A percentile compares a stretch with the other conserved stretches of the same genome.
These are phyloP conservation scores for Arabidopsis suecica DNA, from an alignment of 345 rosid species.

Conservation along the genomic window DNA sequence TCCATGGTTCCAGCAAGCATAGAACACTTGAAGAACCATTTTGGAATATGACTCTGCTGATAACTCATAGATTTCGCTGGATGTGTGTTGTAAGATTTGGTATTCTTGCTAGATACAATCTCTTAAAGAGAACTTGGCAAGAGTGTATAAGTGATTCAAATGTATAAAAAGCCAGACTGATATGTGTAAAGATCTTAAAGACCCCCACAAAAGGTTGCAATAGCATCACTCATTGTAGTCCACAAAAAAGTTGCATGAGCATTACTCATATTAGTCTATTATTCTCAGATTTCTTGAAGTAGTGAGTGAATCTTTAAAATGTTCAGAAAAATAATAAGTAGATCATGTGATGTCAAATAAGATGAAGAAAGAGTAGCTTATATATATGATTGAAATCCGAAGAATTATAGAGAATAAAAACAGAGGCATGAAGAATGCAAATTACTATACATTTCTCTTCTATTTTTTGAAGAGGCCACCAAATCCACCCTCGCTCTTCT, in stretches of 20 bases:
- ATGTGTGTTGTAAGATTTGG: constrained; percentile 35
- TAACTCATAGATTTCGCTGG: constrained; percentile 16
- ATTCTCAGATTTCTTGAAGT: constrained; percentile 3
- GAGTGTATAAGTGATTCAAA: constrained; percentile 32
- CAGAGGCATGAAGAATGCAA: constrained; percentile 21
- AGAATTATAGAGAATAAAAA: constrained; percentile 24
- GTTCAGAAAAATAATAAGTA: not conserved
- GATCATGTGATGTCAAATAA: constrained; percentile 26
- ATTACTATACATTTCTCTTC: constrained; percentile 8
- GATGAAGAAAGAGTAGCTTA: constrained; percentile 32
- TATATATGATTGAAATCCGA: constrained; percentile 29
- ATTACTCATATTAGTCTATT: constrained; percentile 5
- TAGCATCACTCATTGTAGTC: not conserved
- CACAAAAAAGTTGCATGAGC: not conserved
- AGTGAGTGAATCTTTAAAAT: constrained; percentile 12
- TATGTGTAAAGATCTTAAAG: not conserved
- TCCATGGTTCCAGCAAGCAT: constrained; percentile 24
- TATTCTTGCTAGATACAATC: constrained; percentile 36
- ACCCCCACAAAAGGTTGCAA: not conserved
- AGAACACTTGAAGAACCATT: constrained; percentile 15
- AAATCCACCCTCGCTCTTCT: constrained; percentile 66
- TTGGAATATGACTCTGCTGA: constrained; percentile 24
- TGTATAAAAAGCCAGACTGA: constrained; percentile 16
- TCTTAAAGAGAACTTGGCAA: constrained; percentile 31
- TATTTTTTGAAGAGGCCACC: constrained; percentile 74